Conservation (phyloP, 257 asterid species). For the Mitragyna speciosa region DNA sequence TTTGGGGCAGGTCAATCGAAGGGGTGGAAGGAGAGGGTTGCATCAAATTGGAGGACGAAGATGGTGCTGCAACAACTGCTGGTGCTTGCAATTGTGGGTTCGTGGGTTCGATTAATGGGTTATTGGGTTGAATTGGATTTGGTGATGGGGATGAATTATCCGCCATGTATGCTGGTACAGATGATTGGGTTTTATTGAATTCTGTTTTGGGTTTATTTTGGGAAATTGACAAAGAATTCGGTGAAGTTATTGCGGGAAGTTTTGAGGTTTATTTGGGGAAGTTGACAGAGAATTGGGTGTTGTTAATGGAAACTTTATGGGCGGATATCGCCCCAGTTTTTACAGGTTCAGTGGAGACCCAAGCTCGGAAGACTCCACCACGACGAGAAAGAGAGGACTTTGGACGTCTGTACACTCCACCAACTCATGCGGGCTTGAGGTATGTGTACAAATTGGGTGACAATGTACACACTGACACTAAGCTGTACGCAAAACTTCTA, state of each 20-base stretch:
- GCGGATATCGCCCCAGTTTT: too few relatives aligned
- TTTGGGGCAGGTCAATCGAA: conserved; percentile 28
- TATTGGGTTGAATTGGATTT: conserved; percentile 51
- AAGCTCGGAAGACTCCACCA: too few relatives aligned
- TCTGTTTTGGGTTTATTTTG: neutral
- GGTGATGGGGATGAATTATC: conserved; percentile 67
- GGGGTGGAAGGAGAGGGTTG: conserved; percentile 44
- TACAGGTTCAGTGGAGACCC: too few relatives aligned
- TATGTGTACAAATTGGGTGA: too few relatives aligned
- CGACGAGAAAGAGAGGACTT: too few relatives aligned
- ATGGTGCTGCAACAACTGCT: conserved; percentile 24
- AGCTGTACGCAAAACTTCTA: too few relatives aligned
- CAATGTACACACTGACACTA: too few relatives aligned
- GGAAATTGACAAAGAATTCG: neutral
- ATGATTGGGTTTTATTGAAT: neutral
- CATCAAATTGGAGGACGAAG: conserved; percentile 31
- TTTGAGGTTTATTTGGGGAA: neutral
- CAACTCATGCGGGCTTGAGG: too few relatives aligned
- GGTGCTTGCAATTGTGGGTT: conserved; percentile 51
- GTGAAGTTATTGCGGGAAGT: neutral
- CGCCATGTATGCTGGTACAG: conserved; percentile 38
- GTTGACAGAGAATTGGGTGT: neutral
- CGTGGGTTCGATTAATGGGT: conserved; percentile 46
- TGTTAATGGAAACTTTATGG: too few relatives aligned
- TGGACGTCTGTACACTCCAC: too few relatives aligned